phyloP scores from a whole-genome alignment of 352 stramenopile species.

The Phytophthora parvispora region DNA sequence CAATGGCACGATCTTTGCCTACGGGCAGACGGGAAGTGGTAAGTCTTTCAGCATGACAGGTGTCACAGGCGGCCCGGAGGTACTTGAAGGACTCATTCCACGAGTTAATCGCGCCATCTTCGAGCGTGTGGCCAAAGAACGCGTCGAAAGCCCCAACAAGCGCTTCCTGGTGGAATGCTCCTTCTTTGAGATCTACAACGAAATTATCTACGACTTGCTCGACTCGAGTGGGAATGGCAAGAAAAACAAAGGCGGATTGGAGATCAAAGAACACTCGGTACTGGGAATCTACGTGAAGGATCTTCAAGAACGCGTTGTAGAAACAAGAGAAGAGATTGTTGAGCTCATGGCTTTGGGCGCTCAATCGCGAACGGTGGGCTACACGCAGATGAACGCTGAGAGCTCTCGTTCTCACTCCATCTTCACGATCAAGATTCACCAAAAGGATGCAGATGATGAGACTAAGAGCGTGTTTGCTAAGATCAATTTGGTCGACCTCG shows the following conservation, averaged over 20 bases:
- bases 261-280: conserved; percentile 96
- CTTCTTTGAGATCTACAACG: conserved; percentile 98
- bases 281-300: conserved; percentile 96
- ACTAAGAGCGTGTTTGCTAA: conserved; percentile 93
- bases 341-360: conserved; percentile 84
- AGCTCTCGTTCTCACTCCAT: conserved; percentile 96
- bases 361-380: conserved; percentile 75
- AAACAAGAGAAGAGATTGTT: conserved; percentile 87
- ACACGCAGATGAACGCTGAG: conserved; percentile 96
- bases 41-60: conserved; percentile 94
- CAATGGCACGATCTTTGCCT: conserved; percentile 94
- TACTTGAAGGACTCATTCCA: conserved; percentile 91
- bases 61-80: conserved; percentile 57
- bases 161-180: conserved; percentile 93
- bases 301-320: conserved; percentile 90
- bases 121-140: conserved; percentile 76
- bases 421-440: conserved; percentile 97
- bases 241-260: conserved; percentile 89
- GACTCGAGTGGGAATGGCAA: conserved; percentile 88
- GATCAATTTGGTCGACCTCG: conserved; percentile 97
- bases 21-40: conserved; percentile 88
- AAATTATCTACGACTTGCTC: conserved; percentile 96
- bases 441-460: conserved; percentile 90
- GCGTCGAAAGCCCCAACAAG: conserved; percentile 74
- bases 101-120: conserved; percentile 94